Evolutionary conservation across 371 early-diverging fungal genomes (phyloP).

Genomic region (Coemansia sp.): DNA sequence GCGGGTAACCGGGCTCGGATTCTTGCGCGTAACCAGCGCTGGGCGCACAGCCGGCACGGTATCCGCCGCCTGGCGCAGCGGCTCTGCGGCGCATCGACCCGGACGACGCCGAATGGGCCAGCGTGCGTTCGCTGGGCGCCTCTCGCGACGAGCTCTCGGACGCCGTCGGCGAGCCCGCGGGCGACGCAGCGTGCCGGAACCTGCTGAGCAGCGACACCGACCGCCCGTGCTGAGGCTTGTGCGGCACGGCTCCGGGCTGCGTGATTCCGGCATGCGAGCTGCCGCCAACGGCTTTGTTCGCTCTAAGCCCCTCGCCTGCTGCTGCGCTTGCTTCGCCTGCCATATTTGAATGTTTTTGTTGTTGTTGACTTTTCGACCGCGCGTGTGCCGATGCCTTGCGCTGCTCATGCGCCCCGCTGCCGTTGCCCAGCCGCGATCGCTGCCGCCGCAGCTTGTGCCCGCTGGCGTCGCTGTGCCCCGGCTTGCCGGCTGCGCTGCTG

Average conservation of each 20-base stretch:
- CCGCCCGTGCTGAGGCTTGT: conserved; percentile 22
- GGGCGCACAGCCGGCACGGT: neutral
- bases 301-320: conserved; percentile 9
- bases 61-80: neutral
- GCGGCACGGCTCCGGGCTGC: neutral
- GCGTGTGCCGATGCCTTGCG: conserved; percentile 1
- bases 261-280: neutral
- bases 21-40: neutral
- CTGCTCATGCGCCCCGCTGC: neutral
- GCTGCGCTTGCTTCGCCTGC: neutral
- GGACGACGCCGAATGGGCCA: conserved; percentile 37
- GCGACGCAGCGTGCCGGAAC: conserved; percentile 22
- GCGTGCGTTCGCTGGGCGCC: conserved; percentile 38
- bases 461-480: neutral
- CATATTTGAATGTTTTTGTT: neutral
- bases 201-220: conserved; percentile 28
- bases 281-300: neutral
- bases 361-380: neutral
- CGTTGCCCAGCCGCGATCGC: neutral
- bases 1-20: neutral
- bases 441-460: neutral
- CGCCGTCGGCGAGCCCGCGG: conserved; percentile 39
- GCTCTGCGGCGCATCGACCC: conserved; percentile 22
- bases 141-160: conserved; percentile 34
- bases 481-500: neutral